Evolutionary conservation across 2,329 filamentous ascomycete genomes (phyloP), one percentile per base, ranked within the genome.

Genomic region (Penicillium sp.): DNA sequence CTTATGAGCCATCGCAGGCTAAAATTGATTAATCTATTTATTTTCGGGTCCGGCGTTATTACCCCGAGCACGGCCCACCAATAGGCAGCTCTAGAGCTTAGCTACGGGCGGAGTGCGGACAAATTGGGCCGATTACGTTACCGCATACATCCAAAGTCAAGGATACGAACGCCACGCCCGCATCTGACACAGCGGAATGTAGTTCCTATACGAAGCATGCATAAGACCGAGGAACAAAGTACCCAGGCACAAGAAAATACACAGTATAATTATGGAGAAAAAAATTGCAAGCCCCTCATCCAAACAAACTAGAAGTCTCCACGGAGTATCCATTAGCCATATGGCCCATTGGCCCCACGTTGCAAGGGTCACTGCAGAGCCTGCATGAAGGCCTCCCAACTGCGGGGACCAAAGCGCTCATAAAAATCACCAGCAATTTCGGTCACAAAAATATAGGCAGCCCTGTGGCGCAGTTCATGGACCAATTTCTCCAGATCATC

Each of bases 361-460:
- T 27, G 27, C 24, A 10, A 29, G 16, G n/a, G 11, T 51, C 16
- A 45, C 49, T 52, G 24, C 37, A 52, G 27, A 44, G 49, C 49
- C 16, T 52, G 37, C 49, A 52, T 52, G 6, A 52, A 26, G 13
- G 24, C 37, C n/a, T 19, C 27, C 49, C 49, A 52, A 33, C 49
- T 52, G 13, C 5, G 24, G 27, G 49, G 49, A 22, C 49, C 49
- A 31, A 52, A 52, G n/a, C 49, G 49, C 37, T 52, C 49, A 22
- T 52, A 52, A 22, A 52, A 52, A 33, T 52, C 49, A 24, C 49
- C 49, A 22, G 37, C 24, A 33, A 52, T 45, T 35, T 52, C 49
- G 16, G 49, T 52, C 24, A 52, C 37, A 33, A 52, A 52, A 24
- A 52, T 52, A n/a, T 52, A 52, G n/a, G 37, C 37, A 5, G 39